Conservation (phyloP, 345 rosid genomes). For the Trapa bicornis region DNA sequence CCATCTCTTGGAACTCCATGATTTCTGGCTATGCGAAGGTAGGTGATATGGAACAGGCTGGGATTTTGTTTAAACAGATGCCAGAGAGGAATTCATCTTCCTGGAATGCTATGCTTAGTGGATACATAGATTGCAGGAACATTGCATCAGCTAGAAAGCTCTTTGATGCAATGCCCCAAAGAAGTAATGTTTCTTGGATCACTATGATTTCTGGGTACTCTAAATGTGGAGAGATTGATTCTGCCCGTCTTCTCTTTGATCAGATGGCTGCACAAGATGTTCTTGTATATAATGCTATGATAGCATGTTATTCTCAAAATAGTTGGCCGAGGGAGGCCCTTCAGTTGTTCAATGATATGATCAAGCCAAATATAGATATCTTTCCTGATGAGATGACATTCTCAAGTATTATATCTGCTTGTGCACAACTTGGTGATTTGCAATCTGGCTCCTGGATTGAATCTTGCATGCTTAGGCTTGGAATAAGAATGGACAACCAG, state of each 20-base stretch:
- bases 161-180: slow-evolving; percentile 46
- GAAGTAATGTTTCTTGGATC: slow-evolving; percentile 41
- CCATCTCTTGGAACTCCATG: slow-evolving; percentile 66
- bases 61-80: slow-evolving; percentile 39
- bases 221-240: slow-evolving; percentile 35
- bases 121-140: slow-evolving; percentile 30
- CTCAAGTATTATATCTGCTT: slow-evolving; percentile 49
- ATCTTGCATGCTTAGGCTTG: slow-evolving; percentile 25
- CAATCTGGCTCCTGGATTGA: slow-evolving; percentile 41
- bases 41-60: slow-evolving; percentile 30
- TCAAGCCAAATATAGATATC: slow-evolving; percentile 15
- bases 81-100: slow-evolving; percentile 48
- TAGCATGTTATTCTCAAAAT: slow-evolving; percentile 60
- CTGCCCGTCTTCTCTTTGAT: slow-evolving; percentile 41
- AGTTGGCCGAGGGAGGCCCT: slow-evolving; percentile 40
- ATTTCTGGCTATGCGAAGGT: slow-evolving; percentile 41
- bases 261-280: slow-evolving; percentile 33
- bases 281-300: slow-evolving; percentile 45
- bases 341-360: slow-evolving; percentile 43
- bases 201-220: slow-evolving; percentile 61
- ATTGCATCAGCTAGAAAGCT: slow-evolving; percentile 32
- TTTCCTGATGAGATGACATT: slow-evolving; percentile 49
- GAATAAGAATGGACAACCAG: slow-evolving; percentile 39
- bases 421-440: slow-evolving; percentile 44
- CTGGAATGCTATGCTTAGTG: slow-evolving; percentile 62